A percentile compares a stretch with the other conserved stretches of the same genome.
These are phyloP conservation scores for Aspergillus fijiensis DNA, from an alignment of 2,329 filamentous ascomycete genomes.

Conservation along the genomic window DNA sequence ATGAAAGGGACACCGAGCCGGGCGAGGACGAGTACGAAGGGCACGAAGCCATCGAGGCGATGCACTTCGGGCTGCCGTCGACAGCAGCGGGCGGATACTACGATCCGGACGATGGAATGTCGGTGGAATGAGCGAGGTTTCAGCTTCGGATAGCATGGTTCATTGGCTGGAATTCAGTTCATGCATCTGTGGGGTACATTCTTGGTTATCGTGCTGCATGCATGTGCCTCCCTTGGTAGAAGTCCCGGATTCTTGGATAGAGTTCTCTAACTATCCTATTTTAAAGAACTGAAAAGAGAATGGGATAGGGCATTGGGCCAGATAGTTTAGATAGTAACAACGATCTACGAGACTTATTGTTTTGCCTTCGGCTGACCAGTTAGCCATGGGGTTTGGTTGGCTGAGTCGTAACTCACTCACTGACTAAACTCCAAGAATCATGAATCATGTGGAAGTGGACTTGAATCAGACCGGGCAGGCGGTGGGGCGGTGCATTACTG, in stretches of 20 bases:
- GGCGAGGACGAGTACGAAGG: slow-evolving; percentile 30
- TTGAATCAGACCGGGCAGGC: not conserved
- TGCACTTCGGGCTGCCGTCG: slow-evolving; percentile 20
- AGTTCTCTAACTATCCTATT: too few species aligned
- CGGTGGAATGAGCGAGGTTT: slow-evolving; percentile 25
- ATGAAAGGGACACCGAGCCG: slow-evolving; percentile 13
- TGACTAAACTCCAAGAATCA: too few species aligned
- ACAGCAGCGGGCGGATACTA: slow-evolving; percentile 16
- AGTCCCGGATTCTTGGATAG: not conserved
- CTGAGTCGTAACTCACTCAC: too few species aligned
- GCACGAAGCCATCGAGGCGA: slow-evolving; percentile 30
- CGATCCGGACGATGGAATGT: slow-evolving; percentile 25
- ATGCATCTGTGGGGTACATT: not conserved
- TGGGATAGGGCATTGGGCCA: too few species aligned
- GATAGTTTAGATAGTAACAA: too few species aligned
- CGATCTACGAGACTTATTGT: too few species aligned
- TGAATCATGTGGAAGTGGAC: not conserved
- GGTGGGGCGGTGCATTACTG: slow-evolving; percentile 3
- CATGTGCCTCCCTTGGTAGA: not conserved
- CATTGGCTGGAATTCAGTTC: not conserved
- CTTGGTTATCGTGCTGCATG: not conserved
- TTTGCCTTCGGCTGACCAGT: too few species aligned
- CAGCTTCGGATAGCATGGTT: not conserved
- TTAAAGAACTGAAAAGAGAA: too few species aligned
- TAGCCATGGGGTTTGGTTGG: too few species aligned